Base-by-base conservation (phyloP, 2,329 filamentous ascomycete genomes). In the Fusarium lyarnte region DNA sequence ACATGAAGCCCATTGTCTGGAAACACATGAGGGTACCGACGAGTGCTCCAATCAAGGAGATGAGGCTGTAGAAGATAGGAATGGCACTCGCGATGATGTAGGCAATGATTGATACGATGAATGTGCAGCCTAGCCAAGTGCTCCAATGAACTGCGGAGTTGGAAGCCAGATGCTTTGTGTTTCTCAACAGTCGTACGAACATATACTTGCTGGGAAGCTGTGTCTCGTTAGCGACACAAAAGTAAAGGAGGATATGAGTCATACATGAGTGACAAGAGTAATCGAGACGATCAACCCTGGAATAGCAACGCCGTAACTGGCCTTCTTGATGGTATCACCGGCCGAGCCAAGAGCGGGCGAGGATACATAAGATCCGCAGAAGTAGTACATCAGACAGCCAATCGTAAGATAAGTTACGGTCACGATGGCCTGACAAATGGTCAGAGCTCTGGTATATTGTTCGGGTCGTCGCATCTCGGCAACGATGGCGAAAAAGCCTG, bases 311-410 rank as follows among this genome's bases (percentile, higher is more conserved):
- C 83, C 85, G 33, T 87, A 86, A 49, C 77, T 80, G 9, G 85
- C 76, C 68, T 82, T 85, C 78, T 86, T 86, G 46, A 85, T 77
- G 0, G 75, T 64, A 0, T 55, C 17, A 6, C 85, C 85, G 3
- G 84, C 85, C 7, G 83, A 85, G 6, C 84, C 85, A 12, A 87
- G 80, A 7, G 85, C 84, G 0, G 85, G 85, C 0, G 84, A 85
- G 0, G 84, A 82, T 2, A 87, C 83, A 65, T 82, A 85, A 1
- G 82, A 83, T 2, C 85, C 85, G 63, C 83, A 85, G 71, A 78
- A 86, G 52, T 82, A 82, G 77, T 86, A 86, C 13, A 86, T 81
- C 1, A 85, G 79, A 6, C 79, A 69, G 6, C 78, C 78, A 3
- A 84, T 79, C 2, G 76, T 64, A 10, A 79, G 54, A n/a, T 83